Evolutionary conservation across 2,329 filamentous ascomycete species (phyloP).

Genomic region (Neocucurbitaria cava): DNA sequence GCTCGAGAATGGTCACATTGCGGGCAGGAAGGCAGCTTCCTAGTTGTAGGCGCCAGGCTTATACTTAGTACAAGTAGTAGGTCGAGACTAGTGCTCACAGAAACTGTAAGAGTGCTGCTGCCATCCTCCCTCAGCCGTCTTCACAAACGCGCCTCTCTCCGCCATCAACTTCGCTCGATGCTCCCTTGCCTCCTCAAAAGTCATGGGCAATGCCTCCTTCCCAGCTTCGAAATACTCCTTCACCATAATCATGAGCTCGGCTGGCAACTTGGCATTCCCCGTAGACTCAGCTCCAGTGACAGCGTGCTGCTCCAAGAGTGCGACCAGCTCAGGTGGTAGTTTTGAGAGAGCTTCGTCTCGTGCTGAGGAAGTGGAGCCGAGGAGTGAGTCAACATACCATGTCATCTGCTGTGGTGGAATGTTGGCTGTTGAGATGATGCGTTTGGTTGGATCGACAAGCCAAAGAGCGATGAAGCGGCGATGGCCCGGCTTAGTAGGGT

Average conservation of each 20-base stretch:
- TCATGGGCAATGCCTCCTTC: conserved; percentile 18
- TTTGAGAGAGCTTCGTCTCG: conserved; percentile 9
- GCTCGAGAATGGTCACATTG: no score
- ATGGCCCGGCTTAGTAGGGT: conserved; percentile 61
- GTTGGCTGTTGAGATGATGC: conserved; percentile 60
- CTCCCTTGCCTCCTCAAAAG: conserved; percentile 20
- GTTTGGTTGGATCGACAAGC: conserved; percentile 63
- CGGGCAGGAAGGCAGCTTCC: no score
- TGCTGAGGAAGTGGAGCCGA: conserved; percentile 5
- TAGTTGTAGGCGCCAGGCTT: no score
- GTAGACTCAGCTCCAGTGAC: neutral
- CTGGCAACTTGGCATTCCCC: conserved; percentile 9
- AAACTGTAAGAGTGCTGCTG: conserved; percentile 13
- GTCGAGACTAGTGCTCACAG: conserved; percentile 12
- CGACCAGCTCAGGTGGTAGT: conserved; percentile 23
- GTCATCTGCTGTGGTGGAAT: conserved; percentile 59
- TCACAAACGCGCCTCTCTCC: conserved; percentile 7
- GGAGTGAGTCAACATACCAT: conserved; percentile 49
- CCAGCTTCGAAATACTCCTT: conserved; percentile 7
- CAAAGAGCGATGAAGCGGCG: conserved; percentile 65
- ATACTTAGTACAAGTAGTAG: no score
- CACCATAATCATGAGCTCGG: conserved; percentile 25
- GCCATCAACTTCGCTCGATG: conserved; percentile 18
- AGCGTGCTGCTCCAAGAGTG: conserved; percentile 14
- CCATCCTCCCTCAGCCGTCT: conserved; percentile 4